Evolutionary conservation across 2,329 filamentous ascomycete species (phyloP).

Genomic region (Mycocentrospora acerina): DNA sequence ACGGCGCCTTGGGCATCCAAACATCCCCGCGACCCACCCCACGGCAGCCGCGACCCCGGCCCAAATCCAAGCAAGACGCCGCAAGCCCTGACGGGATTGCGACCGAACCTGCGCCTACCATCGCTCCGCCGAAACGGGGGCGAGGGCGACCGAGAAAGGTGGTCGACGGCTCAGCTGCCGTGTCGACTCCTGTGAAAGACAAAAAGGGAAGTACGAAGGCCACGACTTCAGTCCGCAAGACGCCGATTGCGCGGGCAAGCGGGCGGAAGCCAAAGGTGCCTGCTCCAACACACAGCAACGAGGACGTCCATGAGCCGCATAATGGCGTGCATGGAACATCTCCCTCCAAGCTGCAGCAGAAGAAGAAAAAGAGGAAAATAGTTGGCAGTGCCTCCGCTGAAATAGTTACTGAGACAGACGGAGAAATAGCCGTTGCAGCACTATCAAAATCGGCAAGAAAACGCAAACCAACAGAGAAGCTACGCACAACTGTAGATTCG

Average conservation of each 20-base stretch:
- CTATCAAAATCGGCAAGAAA: slow-evolving; percentile 16
- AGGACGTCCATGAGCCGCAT: slow-evolving; percentile 6
- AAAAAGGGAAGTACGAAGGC: slow-evolving; percentile 9
- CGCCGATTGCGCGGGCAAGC: slow-evolving; percentile 9
- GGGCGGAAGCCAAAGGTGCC: slow-evolving; percentile 13
- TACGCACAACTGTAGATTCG: slow-evolving; percentile 14
- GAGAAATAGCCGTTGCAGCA: slow-evolving; percentile 12
- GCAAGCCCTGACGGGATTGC: slow-evolving; percentile 2
- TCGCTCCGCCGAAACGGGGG: slow-evolving; percentile 19
- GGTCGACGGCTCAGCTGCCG: slow-evolving; percentile 14
- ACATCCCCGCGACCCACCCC: slow-evolving; percentile 5
- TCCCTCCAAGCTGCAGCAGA: slow-evolving; percentile 10
- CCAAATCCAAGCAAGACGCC: slow-evolving; percentile 11
- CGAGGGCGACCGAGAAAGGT: slow-evolving; percentile 15
- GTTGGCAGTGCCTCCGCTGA: slow-evolving; percentile 9
- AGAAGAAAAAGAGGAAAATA: slow-evolving; percentile 12
- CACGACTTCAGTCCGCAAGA: slow-evolving; percentile 16
- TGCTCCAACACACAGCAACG: slow-evolving; percentile 6
- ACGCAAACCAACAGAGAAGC: slow-evolving; percentile 9
- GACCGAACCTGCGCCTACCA: slow-evolving; percentile 14
- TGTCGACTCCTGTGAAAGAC: slow-evolving; percentile 17
- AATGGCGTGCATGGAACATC: slow-evolving; percentile 2
- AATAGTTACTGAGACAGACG: slow-evolving; percentile 7
- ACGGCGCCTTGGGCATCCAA: slow-evolving; percentile 42
- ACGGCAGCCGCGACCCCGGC: slow-evolving; percentile 2